Evolutionary conservation across 257 asterid genomes (phyloP).

Genomic region (Perilla frutescens): DNA sequence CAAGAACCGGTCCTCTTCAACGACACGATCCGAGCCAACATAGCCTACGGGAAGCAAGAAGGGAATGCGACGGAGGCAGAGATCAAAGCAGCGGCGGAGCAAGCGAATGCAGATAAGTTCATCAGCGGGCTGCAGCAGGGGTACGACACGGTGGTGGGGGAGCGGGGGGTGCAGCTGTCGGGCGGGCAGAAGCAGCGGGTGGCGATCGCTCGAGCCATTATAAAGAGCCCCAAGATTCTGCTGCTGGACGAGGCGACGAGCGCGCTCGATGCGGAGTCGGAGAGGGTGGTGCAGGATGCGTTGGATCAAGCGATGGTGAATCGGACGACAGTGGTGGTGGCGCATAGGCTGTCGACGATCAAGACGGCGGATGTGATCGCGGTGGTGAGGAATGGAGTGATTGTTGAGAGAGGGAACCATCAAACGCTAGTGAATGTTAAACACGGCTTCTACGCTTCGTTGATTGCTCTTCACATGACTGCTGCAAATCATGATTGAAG

Average conservation of each 20-base stretch:
- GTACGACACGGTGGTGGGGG: slow-evolving; percentile 72
- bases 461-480: slow-evolving; percentile 58
- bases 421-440: slow-evolving; percentile 59
- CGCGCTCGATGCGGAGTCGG: slow-evolving; percentile 78
- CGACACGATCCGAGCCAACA: slow-evolving; percentile 73
- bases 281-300: slow-evolving; percentile 76
- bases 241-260: slow-evolving; percentile 80
- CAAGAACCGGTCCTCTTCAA: slow-evolving; percentile 79
- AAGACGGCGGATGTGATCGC: slow-evolving; percentile 72
- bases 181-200: slow-evolving; percentile 86
- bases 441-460: slow-evolving; percentile 68
- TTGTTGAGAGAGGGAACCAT: slow-evolving; percentile 75
- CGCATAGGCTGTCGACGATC: slow-evolving; percentile 74
- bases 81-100: slow-evolving; percentile 65
- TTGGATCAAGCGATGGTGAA: slow-evolving; percentile 64
- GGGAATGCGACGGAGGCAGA: slow-evolving; percentile 74
- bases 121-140: slow-evolving; percentile 67
- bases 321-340: slow-evolving; percentile 72
- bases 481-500: not conserved
- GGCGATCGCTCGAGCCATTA: slow-evolving; percentile 75
- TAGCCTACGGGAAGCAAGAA: slow-evolving; percentile 66
- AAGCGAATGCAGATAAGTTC: slow-evolving; percentile 77
- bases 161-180: slow-evolving; percentile 69
- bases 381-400: slow-evolving; percentile 68
- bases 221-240: slow-evolving; percentile 66